phyloP scores from a whole-genome alignment of 495 filamentous ascomycete genomes.

The Neurospora sublineolata region DNA sequence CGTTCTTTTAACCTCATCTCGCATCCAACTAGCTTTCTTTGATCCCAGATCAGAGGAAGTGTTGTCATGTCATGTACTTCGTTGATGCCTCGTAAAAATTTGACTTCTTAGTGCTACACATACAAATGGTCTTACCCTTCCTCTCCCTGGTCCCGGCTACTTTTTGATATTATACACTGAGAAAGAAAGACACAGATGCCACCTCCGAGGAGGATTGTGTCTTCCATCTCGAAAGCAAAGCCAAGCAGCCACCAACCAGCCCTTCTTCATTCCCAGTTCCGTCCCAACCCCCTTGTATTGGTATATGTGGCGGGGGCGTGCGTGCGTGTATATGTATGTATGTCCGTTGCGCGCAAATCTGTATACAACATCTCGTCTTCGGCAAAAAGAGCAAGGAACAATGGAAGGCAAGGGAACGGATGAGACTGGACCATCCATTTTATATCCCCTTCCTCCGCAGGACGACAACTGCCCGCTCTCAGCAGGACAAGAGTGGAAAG shows the following conservation, averaged over 20 bases:
- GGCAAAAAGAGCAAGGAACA: not conserved
- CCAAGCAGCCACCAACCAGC: not conserved
- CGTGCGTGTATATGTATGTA: not conserved
- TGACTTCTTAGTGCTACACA: not conserved
- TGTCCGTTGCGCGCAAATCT: not conserved
- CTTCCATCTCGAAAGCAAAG: not conserved
- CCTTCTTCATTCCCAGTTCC: not conserved
- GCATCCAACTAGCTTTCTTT: no score
- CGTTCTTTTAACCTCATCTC: no score
- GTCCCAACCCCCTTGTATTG: not conserved
- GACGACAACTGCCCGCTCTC: not conserved
- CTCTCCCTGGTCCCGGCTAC: not conserved
- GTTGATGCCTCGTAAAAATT: not conserved
- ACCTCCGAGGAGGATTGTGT: not conserved
- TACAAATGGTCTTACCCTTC: not conserved
- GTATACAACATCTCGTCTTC: not conserved
- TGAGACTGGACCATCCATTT: not conserved
- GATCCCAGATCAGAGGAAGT: not conserved
- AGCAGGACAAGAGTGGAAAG: not conserved
- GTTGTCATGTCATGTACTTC: not conserved
- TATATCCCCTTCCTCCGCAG: not conserved
- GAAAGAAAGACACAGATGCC: not conserved
- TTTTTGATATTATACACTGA: slow-evolving; percentile 10
- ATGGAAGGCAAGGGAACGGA: not conserved
- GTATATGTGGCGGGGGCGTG: not conserved